Conservation (phyloP, 805 yeast genomes). For the Dipodascus albidus region DNA sequence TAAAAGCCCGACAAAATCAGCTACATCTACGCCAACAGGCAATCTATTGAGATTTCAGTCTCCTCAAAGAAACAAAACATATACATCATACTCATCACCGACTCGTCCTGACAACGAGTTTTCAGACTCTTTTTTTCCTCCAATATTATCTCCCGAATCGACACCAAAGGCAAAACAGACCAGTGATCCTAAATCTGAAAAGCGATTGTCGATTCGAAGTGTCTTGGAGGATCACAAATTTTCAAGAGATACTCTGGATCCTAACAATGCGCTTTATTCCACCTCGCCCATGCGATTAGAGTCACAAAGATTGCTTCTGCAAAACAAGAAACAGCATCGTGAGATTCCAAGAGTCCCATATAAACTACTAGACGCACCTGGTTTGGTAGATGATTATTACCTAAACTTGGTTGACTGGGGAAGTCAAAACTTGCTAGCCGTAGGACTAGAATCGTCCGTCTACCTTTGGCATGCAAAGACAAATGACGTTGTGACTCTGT, state of each 20-base stretch:
- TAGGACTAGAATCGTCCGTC: conserved; percentile 79
- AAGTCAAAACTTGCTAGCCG: conserved; percentile 74
- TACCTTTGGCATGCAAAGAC: conserved; percentile 85
- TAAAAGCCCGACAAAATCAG: neutral
- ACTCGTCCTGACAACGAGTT: neutral
- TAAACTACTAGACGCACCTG: conserved; percentile 92
- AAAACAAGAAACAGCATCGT: conserved; percentile 73
- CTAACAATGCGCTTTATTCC: conserved; percentile 38
- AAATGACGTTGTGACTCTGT: conserved; percentile 71
- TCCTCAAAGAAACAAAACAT: conserved; percentile 1
- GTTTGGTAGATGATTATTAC: conserved; percentile 86
- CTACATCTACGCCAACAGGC: conserved; percentile 32
- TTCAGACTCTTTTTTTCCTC: neutral
- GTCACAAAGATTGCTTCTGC: conserved; percentile 63
- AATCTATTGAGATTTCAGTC: conserved; percentile 29
- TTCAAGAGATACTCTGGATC: neutral
- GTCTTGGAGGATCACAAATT: neutral
- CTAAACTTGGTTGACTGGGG: conserved; percentile 95
- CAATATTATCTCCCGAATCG: neutral
- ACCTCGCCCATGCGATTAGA: conserved; percentile 84
- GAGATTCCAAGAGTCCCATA: conserved; percentile 79
- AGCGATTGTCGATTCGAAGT: neutral
- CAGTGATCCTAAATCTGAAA: too few relatives aligned
- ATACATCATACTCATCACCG: neutral
- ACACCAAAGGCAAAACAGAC: neutral